Conservation (phyloP, 2,329 filamentous ascomycete genomes). For the Sarocladiaceae sp. region DNA sequence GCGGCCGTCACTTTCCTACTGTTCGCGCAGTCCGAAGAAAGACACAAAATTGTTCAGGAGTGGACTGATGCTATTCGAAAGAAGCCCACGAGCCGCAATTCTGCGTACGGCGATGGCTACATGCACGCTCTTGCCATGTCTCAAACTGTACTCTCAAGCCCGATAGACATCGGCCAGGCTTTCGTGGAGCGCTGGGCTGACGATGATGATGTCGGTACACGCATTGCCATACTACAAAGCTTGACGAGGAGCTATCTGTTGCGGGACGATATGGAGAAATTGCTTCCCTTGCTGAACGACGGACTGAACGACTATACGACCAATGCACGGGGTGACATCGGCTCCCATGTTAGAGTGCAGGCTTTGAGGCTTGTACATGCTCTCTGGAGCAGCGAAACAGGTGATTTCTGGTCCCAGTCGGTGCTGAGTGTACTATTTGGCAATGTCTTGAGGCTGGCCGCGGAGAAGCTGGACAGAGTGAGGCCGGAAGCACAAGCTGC, state of each 20-base stretch:
- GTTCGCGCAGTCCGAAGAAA: conserved; percentile 28
- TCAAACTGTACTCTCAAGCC: conserved; percentile 26
- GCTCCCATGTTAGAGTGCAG: conserved; percentile 78
- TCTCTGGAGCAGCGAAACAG: conserved; percentile 37
- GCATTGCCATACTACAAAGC: conserved; percentile 51
- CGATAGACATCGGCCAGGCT: conserved; percentile 21
- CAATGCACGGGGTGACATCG: conserved; percentile 83
- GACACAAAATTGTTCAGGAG: conserved; percentile 33
- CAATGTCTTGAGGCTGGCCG: conserved; percentile 62
- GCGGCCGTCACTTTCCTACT: conserved; percentile 48
- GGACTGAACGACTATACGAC: conserved; percentile 88
- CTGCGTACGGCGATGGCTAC: conserved; percentile 42
- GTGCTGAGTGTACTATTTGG: conserved; percentile 38
- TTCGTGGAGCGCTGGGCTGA: conserved; percentile 49
- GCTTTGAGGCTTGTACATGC: conserved; percentile 72
- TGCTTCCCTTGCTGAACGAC: conserved; percentile 44
- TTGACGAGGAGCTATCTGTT: conserved; percentile 44
- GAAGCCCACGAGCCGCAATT: conserved; percentile 27
- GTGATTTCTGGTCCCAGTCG: conserved; percentile 17
- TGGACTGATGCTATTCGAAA: conserved; percentile 43
- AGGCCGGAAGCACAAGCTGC: conserved; percentile 61
- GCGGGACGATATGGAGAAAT: conserved; percentile 31
- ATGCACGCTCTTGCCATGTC: conserved; percentile 50
- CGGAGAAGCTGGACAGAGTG: conserved; percentile 88
- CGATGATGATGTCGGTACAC: conserved; percentile 46